Conservation (phyloP, 495 filamentous ascomycete species). For the Neurospora tetrasperma region DNA sequence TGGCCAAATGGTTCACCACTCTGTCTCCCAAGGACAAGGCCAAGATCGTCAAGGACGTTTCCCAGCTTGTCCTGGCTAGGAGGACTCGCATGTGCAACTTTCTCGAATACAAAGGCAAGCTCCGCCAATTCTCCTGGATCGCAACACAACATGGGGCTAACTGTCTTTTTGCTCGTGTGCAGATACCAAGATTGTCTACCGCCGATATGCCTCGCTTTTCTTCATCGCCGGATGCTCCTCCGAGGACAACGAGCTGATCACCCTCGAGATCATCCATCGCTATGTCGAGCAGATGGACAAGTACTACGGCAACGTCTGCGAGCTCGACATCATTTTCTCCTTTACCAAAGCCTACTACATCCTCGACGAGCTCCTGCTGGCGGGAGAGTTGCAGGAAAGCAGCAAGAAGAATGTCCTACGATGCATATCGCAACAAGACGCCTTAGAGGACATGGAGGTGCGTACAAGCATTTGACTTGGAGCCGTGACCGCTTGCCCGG, state of each 20-base stretch:
- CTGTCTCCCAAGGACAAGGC: slow-evolving; percentile 97
- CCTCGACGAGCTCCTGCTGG: slow-evolving; percentile 90
- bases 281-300: slow-evolving; percentile 99
- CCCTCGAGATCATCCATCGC: slow-evolving; percentile 94
- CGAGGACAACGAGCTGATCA: slow-evolving; percentile 95
- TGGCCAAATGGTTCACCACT: slow-evolving; percentile 99
- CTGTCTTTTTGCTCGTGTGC: slow-evolving; percentile 9
- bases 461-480: slow-evolving; percentile 30
- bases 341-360: slow-evolving; percentile 92
- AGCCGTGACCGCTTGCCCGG: neutral
- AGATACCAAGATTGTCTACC: slow-evolving; percentile 98
- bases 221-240: slow-evolving; percentile 96
- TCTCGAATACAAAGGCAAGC: slow-evolving; percentile 90
- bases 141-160: neutral
- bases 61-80: slow-evolving; percentile 90
- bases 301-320: slow-evolving; percentile 99
- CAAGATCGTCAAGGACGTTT: slow-evolving; percentile 99
- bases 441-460: slow-evolving; percentile 95
- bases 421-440: slow-evolving; percentile 90
- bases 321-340: slow-evolving; percentile 97
- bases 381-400: slow-evolving; percentile 96
- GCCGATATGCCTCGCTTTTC: slow-evolving; percentile 96
- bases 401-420: slow-evolving; percentile 97
- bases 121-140: neutral
- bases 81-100: slow-evolving; percentile 99